Percentiles rank a stretch among this genome's conserved stretches.
phyloP scores from a whole-genome alignment of 257 asterid genomes.

The Misopates orontium region DNA sequence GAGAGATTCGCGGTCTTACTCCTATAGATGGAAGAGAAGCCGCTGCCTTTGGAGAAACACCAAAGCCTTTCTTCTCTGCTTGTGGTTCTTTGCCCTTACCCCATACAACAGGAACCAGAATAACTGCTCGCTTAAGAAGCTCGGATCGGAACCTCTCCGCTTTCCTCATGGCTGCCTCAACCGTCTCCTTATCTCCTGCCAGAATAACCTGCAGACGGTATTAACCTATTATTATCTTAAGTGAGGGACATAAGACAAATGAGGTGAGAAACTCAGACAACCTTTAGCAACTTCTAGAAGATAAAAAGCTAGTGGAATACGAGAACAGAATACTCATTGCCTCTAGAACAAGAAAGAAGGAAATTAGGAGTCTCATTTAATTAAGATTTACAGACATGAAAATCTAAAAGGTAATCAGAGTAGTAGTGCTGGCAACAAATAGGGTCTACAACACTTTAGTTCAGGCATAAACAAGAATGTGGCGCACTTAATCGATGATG shows the following conservation, averaged over 20 bases:
- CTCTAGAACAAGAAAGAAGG: conserved; percentile 4
- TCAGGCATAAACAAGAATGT: neutral
- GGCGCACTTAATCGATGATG: neutral
- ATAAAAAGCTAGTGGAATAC: neutral
- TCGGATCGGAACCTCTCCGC: conserved; percentile 89
- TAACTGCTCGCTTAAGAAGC: conserved; percentile 78
- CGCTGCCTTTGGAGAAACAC: conserved; percentile 64
- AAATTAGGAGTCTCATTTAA: conserved; percentile 1
- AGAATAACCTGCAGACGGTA: conserved; percentile 66
- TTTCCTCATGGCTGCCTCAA: conserved; percentile 63
- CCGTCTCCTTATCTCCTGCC: conserved; percentile 84
- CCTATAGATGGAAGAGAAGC: conserved; percentile 92
- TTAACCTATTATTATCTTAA: conserved; percentile 28
- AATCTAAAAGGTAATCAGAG: neutral
- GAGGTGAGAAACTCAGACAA: conserved; percentile 2
- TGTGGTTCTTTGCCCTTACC: conserved; percentile 57
- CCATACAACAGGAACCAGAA: conserved; percentile 88
- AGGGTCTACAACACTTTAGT: conserved; percentile 10
- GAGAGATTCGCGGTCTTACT: conserved; percentile 41
- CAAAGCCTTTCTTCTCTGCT: conserved; percentile 84
- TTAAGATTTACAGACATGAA: neutral
- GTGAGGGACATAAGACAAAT: neutral
- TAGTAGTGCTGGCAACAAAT: neutral
- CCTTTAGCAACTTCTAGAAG: conserved; percentile 2
- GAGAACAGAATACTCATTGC: neutral